Evolutionary conservation across 768 basidiomycete species (phyloP).

Genomic region (Chiua virens): DNA sequence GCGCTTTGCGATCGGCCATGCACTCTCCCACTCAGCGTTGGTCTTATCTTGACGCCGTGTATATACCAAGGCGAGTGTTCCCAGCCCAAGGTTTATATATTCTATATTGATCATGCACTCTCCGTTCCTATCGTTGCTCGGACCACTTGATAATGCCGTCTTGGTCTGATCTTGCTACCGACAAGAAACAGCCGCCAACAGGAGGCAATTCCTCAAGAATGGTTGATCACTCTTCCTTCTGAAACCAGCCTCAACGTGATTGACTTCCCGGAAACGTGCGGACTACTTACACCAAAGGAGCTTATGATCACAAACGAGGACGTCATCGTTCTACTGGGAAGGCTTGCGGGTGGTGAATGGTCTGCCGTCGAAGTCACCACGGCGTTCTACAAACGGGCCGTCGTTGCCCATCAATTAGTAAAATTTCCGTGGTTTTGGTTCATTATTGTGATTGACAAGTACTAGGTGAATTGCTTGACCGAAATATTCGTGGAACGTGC

Average conservation of each 20-base stretch:
- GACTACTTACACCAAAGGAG: slow-evolving; percentile 56
- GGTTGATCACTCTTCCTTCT: slow-evolving; percentile 54
- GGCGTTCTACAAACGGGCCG: slow-evolving; percentile 76
- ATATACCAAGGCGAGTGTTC: not conserved
- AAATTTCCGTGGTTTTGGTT: slow-evolving; percentile 17
- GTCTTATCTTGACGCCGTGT: slow-evolving; percentile 6
- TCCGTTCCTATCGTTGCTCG: not conserved
- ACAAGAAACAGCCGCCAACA: slow-evolving; percentile 55
- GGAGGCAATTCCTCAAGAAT: slow-evolving; percentile 61
- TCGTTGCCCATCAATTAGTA: slow-evolving; percentile 78
- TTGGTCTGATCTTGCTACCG: slow-evolving; percentile 55
- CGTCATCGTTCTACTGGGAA: slow-evolving; percentile 48
- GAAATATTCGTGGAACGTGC: slow-evolving; percentile 82
- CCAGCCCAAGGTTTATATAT: slow-evolving; percentile 7
- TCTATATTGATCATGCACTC: not conserved
- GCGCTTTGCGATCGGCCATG: too few relatives aligned
- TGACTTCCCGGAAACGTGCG: slow-evolving; percentile 52
- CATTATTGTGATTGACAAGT: not conserved
- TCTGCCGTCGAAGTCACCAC: slow-evolving; percentile 66
- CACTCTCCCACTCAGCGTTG: too few relatives aligned
- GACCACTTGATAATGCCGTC: slow-evolving; percentile 10
- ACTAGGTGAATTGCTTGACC: slow-evolving; percentile 78
- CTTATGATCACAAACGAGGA: slow-evolving; percentile 57
- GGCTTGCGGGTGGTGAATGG: slow-evolving; percentile 55
- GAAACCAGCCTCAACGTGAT: slow-evolving; percentile 51